These are phyloP conservation scores for Aspergillus felis DNA, from an alignment of 2,329 filamentous ascomycete genomes.

Conservation along the genomic window DNA sequence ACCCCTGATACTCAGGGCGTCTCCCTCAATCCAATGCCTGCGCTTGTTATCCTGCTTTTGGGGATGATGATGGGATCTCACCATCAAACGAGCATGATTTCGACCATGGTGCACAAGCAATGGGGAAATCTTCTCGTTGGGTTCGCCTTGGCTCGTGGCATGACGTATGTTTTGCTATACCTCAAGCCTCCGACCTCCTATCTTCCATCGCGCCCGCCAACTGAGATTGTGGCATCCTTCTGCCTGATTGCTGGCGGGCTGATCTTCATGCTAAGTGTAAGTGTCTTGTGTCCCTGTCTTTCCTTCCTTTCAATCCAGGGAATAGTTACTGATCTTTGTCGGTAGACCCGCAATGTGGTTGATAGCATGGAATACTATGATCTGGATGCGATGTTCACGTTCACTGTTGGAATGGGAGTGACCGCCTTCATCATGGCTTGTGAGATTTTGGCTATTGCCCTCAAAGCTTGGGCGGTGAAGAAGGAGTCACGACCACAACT, in stretches of 20 bases:
- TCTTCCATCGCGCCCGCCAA: conserved; percentile 78
- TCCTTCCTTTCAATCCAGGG: neutral
- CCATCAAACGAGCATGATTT: conserved; percentile 76
- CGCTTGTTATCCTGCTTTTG: conserved; percentile 77
- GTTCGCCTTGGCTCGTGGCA: conserved; percentile 70
- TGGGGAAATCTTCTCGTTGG: conserved; percentile 85
- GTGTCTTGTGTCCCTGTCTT: conserved; percentile 30
- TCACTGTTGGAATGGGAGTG: conserved; percentile 81
- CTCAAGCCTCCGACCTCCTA: conserved; percentile 76
- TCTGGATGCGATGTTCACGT: conserved; percentile 88
- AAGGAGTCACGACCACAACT: conserved; percentile 34
- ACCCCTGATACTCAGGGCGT: conserved; percentile 66
- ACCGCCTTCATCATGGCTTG: conserved; percentile 83
- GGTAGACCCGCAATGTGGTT: conserved; percentile 69
- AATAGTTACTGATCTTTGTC: conserved; percentile 16
- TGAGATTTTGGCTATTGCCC: conserved; percentile 69
- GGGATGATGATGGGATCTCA: conserved; percentile 96
- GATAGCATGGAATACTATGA: conserved; percentile 70
- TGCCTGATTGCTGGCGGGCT: conserved; percentile 82
- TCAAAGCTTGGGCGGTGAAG: conserved; percentile 80
- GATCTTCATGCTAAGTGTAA: conserved; percentile 86
- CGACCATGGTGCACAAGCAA: conserved; percentile 88
- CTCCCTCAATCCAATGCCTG: conserved; percentile 84
- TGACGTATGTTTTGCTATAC: conserved; percentile 78
- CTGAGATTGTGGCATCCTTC: conserved; percentile 82